Evolutionary conservation across 768 basidiomycete species (phyloP).

Genomic region (Scleroderma citrinum): DNA sequence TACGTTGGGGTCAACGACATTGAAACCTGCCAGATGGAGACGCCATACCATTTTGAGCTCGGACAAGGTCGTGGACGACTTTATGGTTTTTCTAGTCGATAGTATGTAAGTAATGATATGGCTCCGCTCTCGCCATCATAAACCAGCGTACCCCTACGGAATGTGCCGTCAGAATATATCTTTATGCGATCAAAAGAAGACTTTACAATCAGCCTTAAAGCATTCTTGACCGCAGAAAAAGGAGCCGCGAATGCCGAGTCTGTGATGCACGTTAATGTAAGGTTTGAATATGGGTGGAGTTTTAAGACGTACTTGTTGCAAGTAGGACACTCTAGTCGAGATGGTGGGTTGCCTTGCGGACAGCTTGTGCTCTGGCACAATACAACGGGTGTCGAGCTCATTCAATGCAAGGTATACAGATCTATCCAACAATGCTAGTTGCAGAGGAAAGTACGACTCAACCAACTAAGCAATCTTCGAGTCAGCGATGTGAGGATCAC

Average conservation of each 20-base stretch:
- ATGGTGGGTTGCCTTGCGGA: conserved; percentile 78
- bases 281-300: background rate
- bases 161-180: background rate
- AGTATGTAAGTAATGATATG: conserved; percentile 1
- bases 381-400: conserved; percentile 35
- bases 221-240: conserved; percentile 95
- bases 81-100: conserved; percentile 73
- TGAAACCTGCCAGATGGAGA: background rate
- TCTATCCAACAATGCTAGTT: background rate
- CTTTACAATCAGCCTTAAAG: conserved; percentile 93
- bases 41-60: conserved; percentile 18
- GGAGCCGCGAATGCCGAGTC: conserved; percentile 76
- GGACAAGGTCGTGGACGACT: conserved; percentile 60
- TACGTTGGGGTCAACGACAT: conserved; percentile 1
- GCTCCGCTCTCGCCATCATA: background rate
- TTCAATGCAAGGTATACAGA: conserved; percentile 12
- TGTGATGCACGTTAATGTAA: conserved; percentile 27
- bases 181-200: conserved; percentile 7
- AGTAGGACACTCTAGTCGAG: conserved; percentile 86
- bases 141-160: conserved; percentile 19
- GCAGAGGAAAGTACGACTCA: background rate
- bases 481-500: too few species aligned
- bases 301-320: conserved; percentile 71
- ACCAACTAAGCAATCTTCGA: too few species aligned
- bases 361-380: conserved; percentile 67